Base-by-base conservation (phyloP, 2,329 filamentous ascomycete species). In the Aspergillus sp. region DNA sequence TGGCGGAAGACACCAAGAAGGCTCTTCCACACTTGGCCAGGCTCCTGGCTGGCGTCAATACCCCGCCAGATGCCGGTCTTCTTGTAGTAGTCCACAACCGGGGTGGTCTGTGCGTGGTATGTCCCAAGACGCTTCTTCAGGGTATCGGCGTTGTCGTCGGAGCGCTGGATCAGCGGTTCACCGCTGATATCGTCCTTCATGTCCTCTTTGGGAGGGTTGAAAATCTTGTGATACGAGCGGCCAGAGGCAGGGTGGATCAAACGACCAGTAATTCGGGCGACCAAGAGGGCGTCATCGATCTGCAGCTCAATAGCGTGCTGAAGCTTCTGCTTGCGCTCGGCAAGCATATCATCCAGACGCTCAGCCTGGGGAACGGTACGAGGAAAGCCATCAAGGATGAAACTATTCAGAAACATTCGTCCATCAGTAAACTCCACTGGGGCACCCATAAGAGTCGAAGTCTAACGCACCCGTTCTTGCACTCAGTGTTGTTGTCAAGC, bases 311-410 rank as follows among this genome's bases (percentile, higher is more conserved):
- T 77, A 52, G 91, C 93, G 73, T 97, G 90, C 73, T 95, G 88
- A 57, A 98, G 84, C 61, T 83, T 86, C 74, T 94, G 86, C 59
- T 84, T 77, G 69, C 86, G 84, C 54, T 76, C 77, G 44, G 72
- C 64, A 55, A 98, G 85, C 93, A 98, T 98, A 59, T 80, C 77
- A 72, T 98, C 93, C 64, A 98, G 85, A 64, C 90, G 84, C 76
- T 96, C 84, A 51, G 93, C 93, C 73, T 98, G 93, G 49, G 88
- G 82, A 44, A 98, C 91, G 48, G 93, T 98, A 64, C 93, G 88
- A 48, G 93, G 93, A 80, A 98, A 98, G 57, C 93, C 93, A 69
- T 98, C 93, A 61, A 98, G 86, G 66, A 98, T 98, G 78, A 98
- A 98, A 60, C 91, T 95, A 19, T 28, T 57, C 43, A 55, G 48